phyloP scores from a whole-genome alignment of 441 rosid species.

The Euphorbia corollata region DNA sequence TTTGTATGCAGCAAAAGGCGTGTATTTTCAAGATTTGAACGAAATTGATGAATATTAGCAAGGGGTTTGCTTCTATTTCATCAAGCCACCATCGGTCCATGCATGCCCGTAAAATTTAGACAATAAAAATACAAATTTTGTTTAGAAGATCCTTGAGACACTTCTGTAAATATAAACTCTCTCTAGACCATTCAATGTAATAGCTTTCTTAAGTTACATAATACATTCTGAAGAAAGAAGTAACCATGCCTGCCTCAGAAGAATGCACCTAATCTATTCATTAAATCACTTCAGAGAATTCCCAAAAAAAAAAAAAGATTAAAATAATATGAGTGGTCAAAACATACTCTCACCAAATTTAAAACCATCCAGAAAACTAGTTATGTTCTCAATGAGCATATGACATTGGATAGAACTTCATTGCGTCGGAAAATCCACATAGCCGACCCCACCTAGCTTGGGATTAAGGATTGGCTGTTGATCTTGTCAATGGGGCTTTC shows the following conservation, averaged over 20 bases:
- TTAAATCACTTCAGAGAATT: not conserved
- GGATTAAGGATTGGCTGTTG: too few species aligned
- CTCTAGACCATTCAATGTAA: not conserved
- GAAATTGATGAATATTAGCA: not conserved
- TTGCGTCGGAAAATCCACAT: too few species aligned
- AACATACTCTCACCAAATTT: not conserved
- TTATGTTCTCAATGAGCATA: too few species aligned
- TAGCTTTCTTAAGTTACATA: not conserved
- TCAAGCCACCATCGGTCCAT: not conserved
- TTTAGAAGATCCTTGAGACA: not conserved
- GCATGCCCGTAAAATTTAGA: not conserved
- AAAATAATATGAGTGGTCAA: not conserved
- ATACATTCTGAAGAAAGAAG: not conserved
- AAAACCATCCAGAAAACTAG: not conserved
- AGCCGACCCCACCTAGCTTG: too few species aligned
- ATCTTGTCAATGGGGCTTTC: not conserved
- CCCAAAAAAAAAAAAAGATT: not conserved
- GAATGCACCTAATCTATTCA: not conserved
- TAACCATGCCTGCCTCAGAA: not conserved
- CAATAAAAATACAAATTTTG: not conserved
- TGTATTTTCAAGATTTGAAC: not conserved
- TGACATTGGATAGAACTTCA: too few species aligned
- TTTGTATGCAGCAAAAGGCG: slow-evolving; percentile 1
- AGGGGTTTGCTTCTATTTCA: not conserved
- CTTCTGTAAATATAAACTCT: slow-evolving; percentile 1